A percentile compares a stretch with the other conserved stretches of the same genome.
Conservation (phyloP, 176 grass and related monocot genomes). For the Elymus sibiricus region DNA sequence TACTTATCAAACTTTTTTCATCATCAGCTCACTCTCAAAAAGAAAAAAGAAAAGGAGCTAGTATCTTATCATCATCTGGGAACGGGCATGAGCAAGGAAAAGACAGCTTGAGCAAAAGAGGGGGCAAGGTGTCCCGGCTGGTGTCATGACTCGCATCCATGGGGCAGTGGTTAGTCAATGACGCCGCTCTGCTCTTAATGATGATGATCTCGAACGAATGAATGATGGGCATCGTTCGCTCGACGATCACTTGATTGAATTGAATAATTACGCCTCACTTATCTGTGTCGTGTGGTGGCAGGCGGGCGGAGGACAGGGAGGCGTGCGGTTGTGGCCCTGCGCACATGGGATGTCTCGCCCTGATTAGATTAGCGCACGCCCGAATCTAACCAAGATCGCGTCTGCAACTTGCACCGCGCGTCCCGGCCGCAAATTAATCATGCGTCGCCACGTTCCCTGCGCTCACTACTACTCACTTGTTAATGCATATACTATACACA, state of each 20-base stretch:
- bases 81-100: too few species aligned
- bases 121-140: conserved; percentile 22
- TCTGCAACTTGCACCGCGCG: neutral
- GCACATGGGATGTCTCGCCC: conserved; percentile 30
- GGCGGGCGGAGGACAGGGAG: neutral
- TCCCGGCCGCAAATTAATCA: neutral
- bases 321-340: neutral
- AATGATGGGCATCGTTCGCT: neutral
- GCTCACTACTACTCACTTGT: neutral
- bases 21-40: neutral
- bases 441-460: neutral
- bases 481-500: neutral
- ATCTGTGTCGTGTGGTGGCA: neutral
- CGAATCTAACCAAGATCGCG: conserved; percentile 43
- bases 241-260: neutral
- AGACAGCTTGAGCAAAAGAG: neutral
- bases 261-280: neutral
- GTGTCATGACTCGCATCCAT: neutral
- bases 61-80: too few species aligned
- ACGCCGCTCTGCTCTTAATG: neutral
- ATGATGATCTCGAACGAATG: neutral
- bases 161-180: neutral
- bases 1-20: neutral
- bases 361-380: conserved; percentile 8
- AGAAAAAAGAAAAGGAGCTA: neutral